Evolutionary conservation across 257 asterid species (phyloP).

Genomic region (Agastache rugosa): DNA sequence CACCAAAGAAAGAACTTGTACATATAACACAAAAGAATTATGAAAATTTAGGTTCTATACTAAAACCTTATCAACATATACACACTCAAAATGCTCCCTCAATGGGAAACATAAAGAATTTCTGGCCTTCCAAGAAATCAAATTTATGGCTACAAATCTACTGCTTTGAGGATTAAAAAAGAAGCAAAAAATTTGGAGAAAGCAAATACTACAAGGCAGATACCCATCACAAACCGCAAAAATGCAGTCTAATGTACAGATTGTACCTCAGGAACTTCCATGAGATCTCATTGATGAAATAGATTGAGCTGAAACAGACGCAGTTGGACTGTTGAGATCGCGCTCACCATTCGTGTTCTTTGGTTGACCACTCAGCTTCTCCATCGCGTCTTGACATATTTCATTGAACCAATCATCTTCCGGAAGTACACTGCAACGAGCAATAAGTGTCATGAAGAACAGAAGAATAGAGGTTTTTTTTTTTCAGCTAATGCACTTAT

Average conservation of each 20-base stretch:
- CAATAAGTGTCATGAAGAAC: constrained; percentile 18
- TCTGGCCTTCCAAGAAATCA: constrained; percentile 44
- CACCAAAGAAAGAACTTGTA: constrained; percentile 21
- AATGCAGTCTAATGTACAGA: constrained; percentile 47
- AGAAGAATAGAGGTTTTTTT: neutral
- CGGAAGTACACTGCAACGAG: constrained; percentile 75
- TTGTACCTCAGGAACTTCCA: constrained; percentile 73
- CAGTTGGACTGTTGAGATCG: constrained; percentile 94
- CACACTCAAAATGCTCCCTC: constrained; percentile 46
- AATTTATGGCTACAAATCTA: constrained; percentile 41
- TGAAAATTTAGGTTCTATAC: constrained; percentile 34
- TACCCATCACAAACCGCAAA: constrained; percentile 29
- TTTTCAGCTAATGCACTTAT: constrained; percentile 21
- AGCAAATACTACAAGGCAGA: constrained; percentile 33
- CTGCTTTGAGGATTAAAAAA: constrained; percentile 22
- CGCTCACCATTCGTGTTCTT: constrained; percentile 83
- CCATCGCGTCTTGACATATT: constrained; percentile 84
- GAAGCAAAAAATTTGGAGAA: neutral
- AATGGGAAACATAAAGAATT: constrained; percentile 38
- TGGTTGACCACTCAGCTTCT: constrained; percentile 87
- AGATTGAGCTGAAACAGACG: constrained; percentile 98
- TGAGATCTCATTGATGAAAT: constrained; percentile 88
- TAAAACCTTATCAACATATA: constrained; percentile 41
- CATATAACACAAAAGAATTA: constrained; percentile 34
- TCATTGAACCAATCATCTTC: constrained; percentile 95